Percentiles rank a stretch among this genome's conserved stretches.
Conservation (phyloP, 208 protist genomes). For the Trypanosoma congolense region DNA sequence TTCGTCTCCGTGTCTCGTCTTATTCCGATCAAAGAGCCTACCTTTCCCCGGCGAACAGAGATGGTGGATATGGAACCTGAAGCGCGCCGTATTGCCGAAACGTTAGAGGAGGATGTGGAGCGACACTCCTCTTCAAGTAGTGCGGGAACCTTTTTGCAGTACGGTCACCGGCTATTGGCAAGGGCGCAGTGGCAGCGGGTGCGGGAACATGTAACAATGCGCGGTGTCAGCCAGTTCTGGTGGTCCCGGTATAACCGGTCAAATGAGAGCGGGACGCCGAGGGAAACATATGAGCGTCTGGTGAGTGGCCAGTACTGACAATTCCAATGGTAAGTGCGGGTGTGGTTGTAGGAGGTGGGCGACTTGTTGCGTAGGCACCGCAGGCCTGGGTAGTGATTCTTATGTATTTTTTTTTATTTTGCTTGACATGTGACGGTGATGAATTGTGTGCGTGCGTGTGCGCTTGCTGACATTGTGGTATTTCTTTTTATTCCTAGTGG, state of each 20-base stretch:
- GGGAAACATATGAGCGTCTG: constrained; percentile 13
- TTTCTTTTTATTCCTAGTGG: no score
- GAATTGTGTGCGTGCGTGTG: no score
- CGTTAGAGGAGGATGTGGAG: constrained; percentile 42
- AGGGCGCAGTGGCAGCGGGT: constrained; percentile 60
- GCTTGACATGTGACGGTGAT: no score
- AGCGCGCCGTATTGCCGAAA: constrained; percentile 39
- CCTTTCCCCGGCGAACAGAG: constrained; percentile 26
- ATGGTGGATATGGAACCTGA: constrained; percentile 39
- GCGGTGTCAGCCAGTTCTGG: constrained; percentile 60
- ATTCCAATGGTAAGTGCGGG: no score
- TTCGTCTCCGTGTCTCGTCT: constrained; percentile 38
- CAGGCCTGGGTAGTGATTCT: no score
- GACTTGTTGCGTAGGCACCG: no score
- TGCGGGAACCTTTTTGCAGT: constrained; percentile 41
- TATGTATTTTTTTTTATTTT: no score
- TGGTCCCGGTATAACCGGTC: constrained; percentile 29
- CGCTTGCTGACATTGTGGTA: no score
- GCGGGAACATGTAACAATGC: constrained; percentile 45
- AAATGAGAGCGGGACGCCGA: constrained; percentile 10
- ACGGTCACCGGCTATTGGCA: constrained; percentile 41
- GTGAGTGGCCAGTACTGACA: background rate
- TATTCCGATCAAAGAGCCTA: constrained; percentile 37
- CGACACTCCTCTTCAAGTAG: constrained; percentile 31
- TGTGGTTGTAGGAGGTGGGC: no score